Base-by-base conservation (phyloP, 2,329 filamentous ascomycete species). In the Aspergillus melleus region DNA sequence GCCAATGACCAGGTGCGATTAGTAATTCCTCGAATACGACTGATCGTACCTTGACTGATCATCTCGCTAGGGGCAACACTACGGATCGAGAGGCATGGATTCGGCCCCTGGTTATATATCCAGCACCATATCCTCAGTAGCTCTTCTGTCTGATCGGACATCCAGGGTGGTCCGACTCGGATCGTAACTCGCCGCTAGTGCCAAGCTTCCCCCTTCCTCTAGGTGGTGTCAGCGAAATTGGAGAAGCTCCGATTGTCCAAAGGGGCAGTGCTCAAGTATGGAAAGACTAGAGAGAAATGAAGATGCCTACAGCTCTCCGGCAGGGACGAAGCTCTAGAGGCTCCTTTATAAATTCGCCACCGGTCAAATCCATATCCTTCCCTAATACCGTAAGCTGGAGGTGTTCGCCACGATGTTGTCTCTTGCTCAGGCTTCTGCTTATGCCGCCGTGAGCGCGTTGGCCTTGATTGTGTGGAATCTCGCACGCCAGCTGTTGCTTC, bases 401-500 rank as follows among this genome's bases (percentile, higher is more conserved):
- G 22, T 10, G 36, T 47, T 44, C 39, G 19, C n/a, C 51, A 61
- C n/a, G 9, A 67, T 67, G 65, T 32, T 61, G n/a, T 66, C 59
- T 12, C 53, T 61, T 39, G 32, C 49, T 19, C 49, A 64, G 52
- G 47, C 52, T 47, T 39, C 55, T 36, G 49, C 53, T 54, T 67
- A 67, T 52, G 57, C 61, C 4, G 32, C 55, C n/a, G 58, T 52
- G 20, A 61, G 54, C 36, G 30, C 58, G 3, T 29, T 66, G 52
- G 54, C 49, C 8, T 22, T 56, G 2, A 57, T 67, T 39, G 19
- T 57, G 26, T 16, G 63, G 8, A 67, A 67, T 55, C 57, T 67
- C 12, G 36, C 57, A 19, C 64, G 60, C n/a, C 65, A 67, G 30
- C 51, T 67, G 10, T 36, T 67, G 44, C 64, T 63, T 36, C 65